Evolutionary conservation across 2,329 filamentous ascomycete genomes (phyloP).

Genomic region (Colletotrichum eleusines): DNA sequence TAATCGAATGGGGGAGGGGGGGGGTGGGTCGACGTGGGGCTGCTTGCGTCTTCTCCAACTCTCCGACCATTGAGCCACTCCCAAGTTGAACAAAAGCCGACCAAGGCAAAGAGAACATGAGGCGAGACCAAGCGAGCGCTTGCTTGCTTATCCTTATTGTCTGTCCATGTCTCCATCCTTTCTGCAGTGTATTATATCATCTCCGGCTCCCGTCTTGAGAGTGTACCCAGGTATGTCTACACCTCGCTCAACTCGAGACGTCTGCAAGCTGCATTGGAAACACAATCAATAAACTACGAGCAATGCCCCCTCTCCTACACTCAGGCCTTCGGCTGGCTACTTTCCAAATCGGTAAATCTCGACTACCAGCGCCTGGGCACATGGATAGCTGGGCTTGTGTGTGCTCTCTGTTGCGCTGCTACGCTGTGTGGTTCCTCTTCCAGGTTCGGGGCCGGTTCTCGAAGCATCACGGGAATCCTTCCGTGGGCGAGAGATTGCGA

Average conservation of each 20-base stretch:
- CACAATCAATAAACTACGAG: not conserved
- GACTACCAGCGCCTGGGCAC: not conserved
- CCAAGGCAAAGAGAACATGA: not conserved
- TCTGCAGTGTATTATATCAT: not conserved
- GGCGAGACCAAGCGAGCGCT: constrained; percentile 15
- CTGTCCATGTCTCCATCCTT: constrained; percentile 10
- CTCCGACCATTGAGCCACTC: constrained; percentile 25
- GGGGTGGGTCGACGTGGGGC: constrained; percentile 20
- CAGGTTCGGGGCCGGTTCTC: constrained; percentile 16
- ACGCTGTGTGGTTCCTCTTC: constrained; percentile 9
- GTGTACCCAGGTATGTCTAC: constrained; percentile 19
- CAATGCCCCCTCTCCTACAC: constrained; percentile 9
- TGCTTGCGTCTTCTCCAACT: constrained; percentile 29
- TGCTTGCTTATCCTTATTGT: constrained; percentile 19
- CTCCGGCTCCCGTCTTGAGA: constrained; percentile 6
- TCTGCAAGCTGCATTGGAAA: constrained; percentile 23
- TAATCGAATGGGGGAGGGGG: not conserved
- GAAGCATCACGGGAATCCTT: constrained; percentile 35
- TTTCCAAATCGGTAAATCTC: not conserved
- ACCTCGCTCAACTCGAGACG: constrained; percentile 16
- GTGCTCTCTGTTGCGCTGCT: constrained; percentile 1
- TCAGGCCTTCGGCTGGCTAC: constrained; percentile 1
- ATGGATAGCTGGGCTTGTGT: not conserved
- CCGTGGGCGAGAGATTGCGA: constrained; percentile 27
- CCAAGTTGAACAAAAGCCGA: constrained; percentile 19